Conservation (phyloP, 1,284 basidiomycete species). For the Boletellus deceptivus region DNA sequence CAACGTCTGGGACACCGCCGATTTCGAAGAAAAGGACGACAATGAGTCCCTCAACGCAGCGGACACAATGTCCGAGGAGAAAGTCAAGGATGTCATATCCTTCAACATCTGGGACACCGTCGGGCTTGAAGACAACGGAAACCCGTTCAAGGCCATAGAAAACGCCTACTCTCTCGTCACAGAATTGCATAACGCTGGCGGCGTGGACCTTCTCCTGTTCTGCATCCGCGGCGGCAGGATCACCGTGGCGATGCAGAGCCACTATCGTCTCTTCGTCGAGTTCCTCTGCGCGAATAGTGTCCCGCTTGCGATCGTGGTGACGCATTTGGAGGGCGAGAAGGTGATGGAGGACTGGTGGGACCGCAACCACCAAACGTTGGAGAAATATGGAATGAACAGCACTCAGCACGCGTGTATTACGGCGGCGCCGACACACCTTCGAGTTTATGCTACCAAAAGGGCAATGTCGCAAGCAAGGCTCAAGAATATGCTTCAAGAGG, state of each 20-base stretch:
- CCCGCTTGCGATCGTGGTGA: slow-evolving; percentile 4
- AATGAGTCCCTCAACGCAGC: too few species aligned
- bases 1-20: not conserved
- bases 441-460: not conserved
- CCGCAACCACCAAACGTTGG: not conserved
- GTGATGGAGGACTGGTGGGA: not conserved
- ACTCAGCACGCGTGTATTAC: not conserved
- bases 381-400: not conserved
- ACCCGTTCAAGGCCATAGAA: not conserved
- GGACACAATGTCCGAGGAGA: too few species aligned
- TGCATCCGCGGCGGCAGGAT: slow-evolving; percentile 3
- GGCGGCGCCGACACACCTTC: not conserved
- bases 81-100: not conserved
- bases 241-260: not conserved
- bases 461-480: not conserved
- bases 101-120: not conserved
- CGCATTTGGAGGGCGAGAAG: not conserved
- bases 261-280: slow-evolving; percentile 5
- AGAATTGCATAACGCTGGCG: not conserved
- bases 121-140: slow-evolving; percentile 1
- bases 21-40: slow-evolving; percentile 1
- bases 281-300: not conserved
- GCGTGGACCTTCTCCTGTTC: slow-evolving; percentile 5
- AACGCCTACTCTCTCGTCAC: slow-evolving; percentile 1
- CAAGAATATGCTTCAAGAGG: slow-evolving; percentile 8